These are phyloP conservation scores for Moricandia arvensis DNA, from an alignment of 345 rosid species.

Conservation along the genomic window DNA sequence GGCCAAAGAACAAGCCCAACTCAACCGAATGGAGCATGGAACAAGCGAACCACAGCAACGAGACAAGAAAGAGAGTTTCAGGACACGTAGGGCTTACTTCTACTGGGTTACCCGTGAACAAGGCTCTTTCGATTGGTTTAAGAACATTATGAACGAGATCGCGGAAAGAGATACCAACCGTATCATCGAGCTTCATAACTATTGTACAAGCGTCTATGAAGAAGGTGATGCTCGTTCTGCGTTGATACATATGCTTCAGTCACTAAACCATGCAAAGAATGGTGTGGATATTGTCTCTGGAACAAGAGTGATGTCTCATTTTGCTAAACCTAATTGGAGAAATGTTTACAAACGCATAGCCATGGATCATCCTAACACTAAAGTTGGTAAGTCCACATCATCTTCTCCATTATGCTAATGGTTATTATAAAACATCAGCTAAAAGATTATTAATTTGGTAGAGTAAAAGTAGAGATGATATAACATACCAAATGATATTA, in stretches of 20 bases:
- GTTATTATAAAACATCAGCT: not conserved
- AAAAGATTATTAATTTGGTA: not conserved
- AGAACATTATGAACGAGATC: slow-evolving; percentile 76
- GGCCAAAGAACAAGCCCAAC: slow-evolving; percentile 55
- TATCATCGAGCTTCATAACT: slow-evolving; percentile 71
- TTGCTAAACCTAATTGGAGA: slow-evolving; percentile 79
- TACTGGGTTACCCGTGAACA: slow-evolving; percentile 89
- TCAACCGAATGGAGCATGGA: slow-evolving; percentile 32
- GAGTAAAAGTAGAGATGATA: not conserved
- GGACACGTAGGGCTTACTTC: slow-evolving; percentile 73
- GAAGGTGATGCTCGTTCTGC: slow-evolving; percentile 88
- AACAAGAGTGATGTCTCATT: slow-evolving; percentile 74
- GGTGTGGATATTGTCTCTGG: slow-evolving; percentile 81
- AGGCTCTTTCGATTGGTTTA: slow-evolving; percentile 86
- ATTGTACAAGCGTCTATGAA: slow-evolving; percentile 82
- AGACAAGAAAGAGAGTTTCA: slow-evolving; percentile 48
- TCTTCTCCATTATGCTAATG: not conserved
- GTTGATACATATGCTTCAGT: slow-evolving; percentile 76
- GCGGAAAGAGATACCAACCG: slow-evolving; percentile 62
- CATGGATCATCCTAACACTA: slow-evolving; percentile 51
- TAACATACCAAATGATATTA: not conserved
- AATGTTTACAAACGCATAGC: slow-evolving; percentile 67
- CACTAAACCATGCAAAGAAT: slow-evolving; percentile 67
- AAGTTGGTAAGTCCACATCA: slow-evolving; percentile 57
- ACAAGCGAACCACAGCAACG: slow-evolving; percentile 36